These are phyloP conservation scores for Pseudogymnoascus sp. DNA, from an alignment of 2,329 filamentous ascomycete species.

Conservation along the genomic window DNA sequence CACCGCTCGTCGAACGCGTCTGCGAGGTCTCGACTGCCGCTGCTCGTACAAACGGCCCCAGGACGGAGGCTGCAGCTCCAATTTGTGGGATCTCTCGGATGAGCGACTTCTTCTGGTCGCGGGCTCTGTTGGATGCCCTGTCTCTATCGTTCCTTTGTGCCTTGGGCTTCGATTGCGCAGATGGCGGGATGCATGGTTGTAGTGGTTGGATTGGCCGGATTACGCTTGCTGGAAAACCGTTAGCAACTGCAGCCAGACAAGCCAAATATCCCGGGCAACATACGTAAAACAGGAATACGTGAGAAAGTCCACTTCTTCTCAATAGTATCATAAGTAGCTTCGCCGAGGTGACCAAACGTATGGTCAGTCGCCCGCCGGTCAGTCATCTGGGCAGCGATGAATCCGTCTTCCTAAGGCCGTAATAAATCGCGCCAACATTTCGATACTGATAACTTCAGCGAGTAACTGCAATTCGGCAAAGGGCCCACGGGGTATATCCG, in stretches of 20 bases:
- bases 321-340: constrained; percentile 35
- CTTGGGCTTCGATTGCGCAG: constrained; percentile 13
- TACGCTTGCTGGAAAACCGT: constrained; percentile 15
- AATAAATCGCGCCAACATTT: constrained; percentile 19
- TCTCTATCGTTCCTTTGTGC: background rate
- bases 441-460: constrained; percentile 8
- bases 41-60: background rate
- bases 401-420: constrained; percentile 13
- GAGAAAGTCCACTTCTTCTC: constrained; percentile 27
- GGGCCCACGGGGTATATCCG: background rate
- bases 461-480: background rate
- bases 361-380: constrained; percentile 39
- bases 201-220: constrained; percentile 23
- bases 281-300: constrained; percentile 16
- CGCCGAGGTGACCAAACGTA: constrained; percentile 45
- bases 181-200: constrained; percentile 19
- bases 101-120: background rate
- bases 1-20: background rate
- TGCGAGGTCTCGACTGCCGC: background rate
- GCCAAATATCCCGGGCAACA: background rate
- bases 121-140: background rate
- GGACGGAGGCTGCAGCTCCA: background rate
- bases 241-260: background rate
- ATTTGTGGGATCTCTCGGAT: background rate
- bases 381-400: constrained; percentile 39